Evolutionary conservation across 352 stramenopile species (phyloP).

Genomic region (Phytophthora ohioensis): DNA sequence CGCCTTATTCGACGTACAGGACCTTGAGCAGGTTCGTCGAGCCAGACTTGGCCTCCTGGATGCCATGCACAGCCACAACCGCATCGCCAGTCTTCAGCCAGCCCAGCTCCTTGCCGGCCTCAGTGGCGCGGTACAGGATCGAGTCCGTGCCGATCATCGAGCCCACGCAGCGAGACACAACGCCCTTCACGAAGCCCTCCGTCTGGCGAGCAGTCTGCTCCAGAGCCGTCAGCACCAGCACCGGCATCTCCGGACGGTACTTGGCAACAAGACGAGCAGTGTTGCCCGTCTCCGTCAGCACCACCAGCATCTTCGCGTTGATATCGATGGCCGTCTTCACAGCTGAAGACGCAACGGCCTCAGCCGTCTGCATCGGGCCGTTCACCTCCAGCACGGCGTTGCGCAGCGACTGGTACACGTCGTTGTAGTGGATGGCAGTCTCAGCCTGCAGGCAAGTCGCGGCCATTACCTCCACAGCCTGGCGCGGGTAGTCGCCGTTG

Average conservation of each 20-base stretch:
- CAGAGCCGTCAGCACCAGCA: background rate
- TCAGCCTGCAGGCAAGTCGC: conserved; percentile 93
- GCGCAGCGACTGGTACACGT: background rate
- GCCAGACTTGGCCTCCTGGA: conserved; percentile 83
- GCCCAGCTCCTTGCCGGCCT: conserved; percentile 29
- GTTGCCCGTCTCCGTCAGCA: background rate
- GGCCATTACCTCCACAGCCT: conserved; percentile 96
- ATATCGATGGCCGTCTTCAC: background rate
- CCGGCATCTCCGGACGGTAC: background rate
- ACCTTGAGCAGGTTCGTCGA: conserved; percentile 94
- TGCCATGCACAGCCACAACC: conserved; percentile 91
- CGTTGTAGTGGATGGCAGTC: conserved; percentile 69
- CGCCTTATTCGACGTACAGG: conserved; percentile 72
- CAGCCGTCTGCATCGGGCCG: background rate
- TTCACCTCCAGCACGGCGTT: conserved; percentile 2
- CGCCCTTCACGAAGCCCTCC: background rate
- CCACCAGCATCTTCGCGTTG: background rate
- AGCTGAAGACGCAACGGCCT: background rate
- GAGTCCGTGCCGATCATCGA: background rate
- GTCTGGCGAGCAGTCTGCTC: background rate
- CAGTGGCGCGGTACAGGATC: background rate
- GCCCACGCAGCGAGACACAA: background rate
- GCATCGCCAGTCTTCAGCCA: conserved; percentile 89
- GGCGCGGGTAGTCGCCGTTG: conserved; percentile 95
- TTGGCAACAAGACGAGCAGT: background rate